Conservation (phyloP, 2,329 filamentous ascomycete genomes). For the Aspergillus pseudotamarii region DNA sequence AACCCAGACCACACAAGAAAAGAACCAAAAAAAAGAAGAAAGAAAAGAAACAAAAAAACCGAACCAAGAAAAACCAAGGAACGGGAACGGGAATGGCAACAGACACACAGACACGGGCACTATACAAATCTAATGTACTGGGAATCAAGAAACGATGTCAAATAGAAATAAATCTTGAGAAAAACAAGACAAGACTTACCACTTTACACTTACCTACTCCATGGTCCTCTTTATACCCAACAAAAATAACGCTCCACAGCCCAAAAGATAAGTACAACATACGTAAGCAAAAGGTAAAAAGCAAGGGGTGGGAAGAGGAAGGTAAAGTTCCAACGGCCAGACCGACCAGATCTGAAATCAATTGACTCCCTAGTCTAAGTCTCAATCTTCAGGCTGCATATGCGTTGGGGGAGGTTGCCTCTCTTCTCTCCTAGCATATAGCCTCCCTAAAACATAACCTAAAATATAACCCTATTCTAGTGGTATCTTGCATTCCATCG, state of each 20-base stretch:
- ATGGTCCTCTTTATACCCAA: no score
- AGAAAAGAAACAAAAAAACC: not conserved
- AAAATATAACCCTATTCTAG: no score
- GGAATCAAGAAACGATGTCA: not conserved
- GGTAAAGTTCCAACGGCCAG: not conserved
- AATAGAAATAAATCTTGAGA: no score
- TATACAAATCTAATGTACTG: not conserved
- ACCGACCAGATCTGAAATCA: not conserved
- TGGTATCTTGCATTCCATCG: no score
- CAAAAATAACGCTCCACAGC: no score
- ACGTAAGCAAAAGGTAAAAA: not conserved
- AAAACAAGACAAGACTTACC: no score
- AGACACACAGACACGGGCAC: not conserved
- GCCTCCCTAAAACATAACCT: no score
- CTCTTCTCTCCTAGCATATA: no score
- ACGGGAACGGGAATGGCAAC: not conserved
- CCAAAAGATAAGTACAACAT: no score
- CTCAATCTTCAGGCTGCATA: no score
- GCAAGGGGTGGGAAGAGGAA: not conserved
- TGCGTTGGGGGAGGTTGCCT: no score
- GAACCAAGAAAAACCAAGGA: not conserved
- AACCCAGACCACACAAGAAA: not conserved
- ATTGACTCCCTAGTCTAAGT: not conserved
- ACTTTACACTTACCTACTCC: no score
- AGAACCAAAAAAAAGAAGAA: not conserved